Conservation (phyloP, 768 basidiomycete genomes). For the Pholiota conissans region DNA sequence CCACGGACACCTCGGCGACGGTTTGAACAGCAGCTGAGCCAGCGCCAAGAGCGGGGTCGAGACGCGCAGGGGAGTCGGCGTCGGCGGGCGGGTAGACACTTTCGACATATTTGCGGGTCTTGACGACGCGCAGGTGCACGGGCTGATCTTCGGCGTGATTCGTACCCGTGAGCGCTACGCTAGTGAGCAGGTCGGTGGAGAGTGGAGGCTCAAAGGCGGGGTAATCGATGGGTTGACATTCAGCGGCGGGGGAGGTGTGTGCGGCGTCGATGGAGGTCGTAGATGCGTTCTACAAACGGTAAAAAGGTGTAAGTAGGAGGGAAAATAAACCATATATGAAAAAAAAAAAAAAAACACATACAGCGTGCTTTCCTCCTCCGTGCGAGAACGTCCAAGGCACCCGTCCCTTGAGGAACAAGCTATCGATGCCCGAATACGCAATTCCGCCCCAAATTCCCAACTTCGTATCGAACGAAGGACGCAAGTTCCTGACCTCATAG, state of each 20-base stretch:
- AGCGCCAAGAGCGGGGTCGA: slow-evolving; percentile 30
- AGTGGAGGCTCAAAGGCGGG: slow-evolving; percentile 86
- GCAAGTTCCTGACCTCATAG: slow-evolving; percentile 86
- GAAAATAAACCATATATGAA: neutral
- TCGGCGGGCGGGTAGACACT: neutral
- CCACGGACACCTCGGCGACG: slow-evolving; percentile 9
- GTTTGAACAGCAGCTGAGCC: slow-evolving; percentile 28
- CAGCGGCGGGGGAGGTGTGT: slow-evolving; percentile 50
- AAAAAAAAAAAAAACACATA: slow-evolving; percentile 12
- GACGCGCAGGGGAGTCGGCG: too few species aligned
- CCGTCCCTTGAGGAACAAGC: slow-evolving; percentile 78
- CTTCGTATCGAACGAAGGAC: slow-evolving; percentile 81
- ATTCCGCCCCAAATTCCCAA: slow-evolving; percentile 89
- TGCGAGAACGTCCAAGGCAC: slow-evolving; percentile 88
- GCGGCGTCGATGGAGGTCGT: slow-evolving; percentile 54
- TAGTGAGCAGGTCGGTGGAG: slow-evolving; percentile 91
- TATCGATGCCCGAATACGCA: slow-evolving; percentile 86
- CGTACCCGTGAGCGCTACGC: slow-evolving; percentile 86
- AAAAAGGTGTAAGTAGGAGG: neutral
- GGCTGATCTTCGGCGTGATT: slow-evolving; percentile 98
- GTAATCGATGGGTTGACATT: slow-evolving; percentile 69
- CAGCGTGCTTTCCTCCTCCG: slow-evolving; percentile 23
- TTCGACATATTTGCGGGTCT: slow-evolving; percentile 28
- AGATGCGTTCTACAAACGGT: slow-evolving; percentile 16
- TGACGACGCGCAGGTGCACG: slow-evolving; percentile 75